Conservation (phyloP, 305 asterid genomes). For the Fraxinus baroniana region DNA sequence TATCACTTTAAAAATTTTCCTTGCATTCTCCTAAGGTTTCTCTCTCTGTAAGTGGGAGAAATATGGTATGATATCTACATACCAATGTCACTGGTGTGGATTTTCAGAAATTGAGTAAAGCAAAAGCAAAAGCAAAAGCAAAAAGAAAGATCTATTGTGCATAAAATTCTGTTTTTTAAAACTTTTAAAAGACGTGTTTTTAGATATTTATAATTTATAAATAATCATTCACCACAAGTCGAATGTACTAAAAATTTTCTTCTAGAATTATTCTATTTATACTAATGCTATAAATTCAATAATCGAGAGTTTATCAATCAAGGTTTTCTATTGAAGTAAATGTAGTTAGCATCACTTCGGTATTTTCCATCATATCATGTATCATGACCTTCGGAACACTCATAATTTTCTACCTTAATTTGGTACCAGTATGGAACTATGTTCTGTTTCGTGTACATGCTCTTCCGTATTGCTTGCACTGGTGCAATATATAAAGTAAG, state of each 20-base stretch:
- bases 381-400: neutral
- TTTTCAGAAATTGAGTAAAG: neutral
- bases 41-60: neutral
- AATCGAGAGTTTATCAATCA: neutral
- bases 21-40: neutral
- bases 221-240: neutral
- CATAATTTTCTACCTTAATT: neutral
- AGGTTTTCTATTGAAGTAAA: neutral
- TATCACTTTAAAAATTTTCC: neutral
- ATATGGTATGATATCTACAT: neutral
- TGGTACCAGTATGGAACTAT: neutral
- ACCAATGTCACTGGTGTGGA: neutral
- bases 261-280: neutral
- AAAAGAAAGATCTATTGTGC: neutral
- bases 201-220: neutral
- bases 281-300: neutral
- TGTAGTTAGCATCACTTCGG: neutral
- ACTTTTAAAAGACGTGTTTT: neutral
- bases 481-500: neutral
- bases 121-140: neutral
- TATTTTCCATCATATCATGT: neutral
- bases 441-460: neutral
- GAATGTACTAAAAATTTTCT: neutral
- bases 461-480: neutral
- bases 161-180: neutral